Base-by-base conservation (phyloP, 164 flowering plant genomes). In the Amborella trichopoda region DNA sequence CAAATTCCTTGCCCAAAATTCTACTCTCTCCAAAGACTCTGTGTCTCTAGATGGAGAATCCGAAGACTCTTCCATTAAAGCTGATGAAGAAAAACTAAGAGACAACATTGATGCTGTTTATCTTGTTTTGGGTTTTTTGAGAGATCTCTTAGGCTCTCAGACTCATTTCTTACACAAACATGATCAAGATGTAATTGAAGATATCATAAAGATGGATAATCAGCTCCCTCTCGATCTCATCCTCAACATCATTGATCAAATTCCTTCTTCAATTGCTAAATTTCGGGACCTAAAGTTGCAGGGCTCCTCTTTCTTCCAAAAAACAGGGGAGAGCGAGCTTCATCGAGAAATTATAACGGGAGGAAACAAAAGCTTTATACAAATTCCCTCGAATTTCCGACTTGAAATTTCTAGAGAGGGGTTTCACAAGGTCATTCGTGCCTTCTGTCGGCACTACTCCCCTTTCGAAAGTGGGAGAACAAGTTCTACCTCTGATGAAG, bases 21-120 rank as follows among this genome's bases (percentile, higher is more conserved):
- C n/a, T n/a, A n/a, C n/a, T n/a, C n/a, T n/a, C n/a, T n/a, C n/a
- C n/a, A n/a, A n/a, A n/a, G n/a, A n/a, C n/a, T n/a, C n/a, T n/a
- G n/a, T n/a, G n/a, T n/a, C n/a, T n/a, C n/a, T n/a, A n/a, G n/a
- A n/a, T n/a, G n/a, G n/a, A n/a, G n/a, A n/a, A n/a, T n/a, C n/a
- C n/a, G n/a, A n/a, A n/a, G n/a, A n/a, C n/a, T n/a, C n/a, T n/a
- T n/a, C n/a, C n/a, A n/a, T n/a, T n/a, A n/a, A n/a, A n/a, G n/a
- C n/a, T n/a, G n/a, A n/a, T n/a, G n/a, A n/a, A n/a, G n/a, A n/a
- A n/a, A n/a, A n/a, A n/a, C n/a, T n/a, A n/a, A n/a, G n/a, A n/a
- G n/a, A n/a, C n/a, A n/a, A n/a, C n/a, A 39, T 40, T 8, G 54
- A 50, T 28, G 54, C 54, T 10, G 37, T 50, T 19, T 50, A 50